These are phyloP conservation scores for Globisporangium perplexum DNA, from an alignment of 352 stramenopile species.

Conservation along the genomic window DNA sequence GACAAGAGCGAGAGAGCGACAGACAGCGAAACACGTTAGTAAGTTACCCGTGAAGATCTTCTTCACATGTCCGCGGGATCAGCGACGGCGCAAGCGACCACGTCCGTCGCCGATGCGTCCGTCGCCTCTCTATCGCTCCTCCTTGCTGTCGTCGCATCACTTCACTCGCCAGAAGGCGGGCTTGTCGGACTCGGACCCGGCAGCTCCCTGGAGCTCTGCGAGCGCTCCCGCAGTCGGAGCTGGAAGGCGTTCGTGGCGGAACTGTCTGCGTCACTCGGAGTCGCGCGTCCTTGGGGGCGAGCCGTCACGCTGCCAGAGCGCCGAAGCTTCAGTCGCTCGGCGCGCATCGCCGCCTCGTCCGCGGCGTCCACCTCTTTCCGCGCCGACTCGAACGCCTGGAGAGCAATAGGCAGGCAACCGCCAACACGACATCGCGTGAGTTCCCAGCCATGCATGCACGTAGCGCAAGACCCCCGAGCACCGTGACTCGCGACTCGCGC, in stretches of 20 bases:
- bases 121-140: background rate
- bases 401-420: background rate
- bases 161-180: background rate
- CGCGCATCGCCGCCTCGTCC: slow-evolving; percentile 46
- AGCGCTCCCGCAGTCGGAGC: slow-evolving; percentile 27
- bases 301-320: slow-evolving; percentile 17
- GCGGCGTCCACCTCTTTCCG: slow-evolving; percentile 61
- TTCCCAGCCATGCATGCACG: background rate
- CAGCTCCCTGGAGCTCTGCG: slow-evolving; percentile 21
- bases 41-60: background rate
- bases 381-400: slow-evolving; percentile 56
- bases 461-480: slow-evolving; percentile 19
- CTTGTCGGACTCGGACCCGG: background rate
- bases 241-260: slow-evolving; percentile 6
- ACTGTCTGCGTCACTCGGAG: slow-evolving; percentile 1
- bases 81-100: too few relatives aligned
- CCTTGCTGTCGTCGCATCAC: too few relatives aligned
- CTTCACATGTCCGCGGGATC: background rate
- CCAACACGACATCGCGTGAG: background rate
- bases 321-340: slow-evolving; percentile 60
- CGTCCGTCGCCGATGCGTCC: too few relatives aligned
- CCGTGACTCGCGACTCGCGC: background rate
- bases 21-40: background rate
- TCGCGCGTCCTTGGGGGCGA: background rate
- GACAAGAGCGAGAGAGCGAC: background rate